Conservation (phyloP, 1,284 basidiomycete species). For the Sporisorium sorghi region DNA sequence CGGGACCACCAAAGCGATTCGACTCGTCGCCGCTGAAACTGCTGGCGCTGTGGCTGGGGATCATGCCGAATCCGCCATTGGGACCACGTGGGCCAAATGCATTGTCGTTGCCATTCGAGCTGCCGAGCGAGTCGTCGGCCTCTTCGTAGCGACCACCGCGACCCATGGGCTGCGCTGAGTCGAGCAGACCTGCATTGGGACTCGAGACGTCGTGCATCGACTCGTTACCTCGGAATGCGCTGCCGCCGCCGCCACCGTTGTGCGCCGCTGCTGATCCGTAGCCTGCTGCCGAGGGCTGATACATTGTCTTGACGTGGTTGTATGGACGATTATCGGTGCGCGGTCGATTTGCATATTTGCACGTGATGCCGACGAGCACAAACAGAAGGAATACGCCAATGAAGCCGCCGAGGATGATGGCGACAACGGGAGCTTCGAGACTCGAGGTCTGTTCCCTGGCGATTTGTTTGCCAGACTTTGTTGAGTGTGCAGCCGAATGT, state of each 20-base stretch:
- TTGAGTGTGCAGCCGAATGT: background rate
- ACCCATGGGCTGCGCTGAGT: slow-evolving; percentile 51
- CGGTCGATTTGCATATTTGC: slow-evolving; percentile 45
- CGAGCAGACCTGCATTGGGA: slow-evolving; percentile 40
- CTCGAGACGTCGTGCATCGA: slow-evolving; percentile 41
- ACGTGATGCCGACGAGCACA: slow-evolving; percentile 43
- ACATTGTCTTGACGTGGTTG: slow-evolving; percentile 32
- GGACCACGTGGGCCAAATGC: background rate
- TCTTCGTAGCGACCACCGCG: slow-evolving; percentile 45
- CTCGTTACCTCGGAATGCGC: slow-evolving; percentile 17
- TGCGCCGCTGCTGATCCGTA: slow-evolving; percentile 35
- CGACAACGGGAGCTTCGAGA: slow-evolving; percentile 31
- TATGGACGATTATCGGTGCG: slow-evolving; percentile 22
- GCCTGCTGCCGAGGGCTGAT: slow-evolving; percentile 52
- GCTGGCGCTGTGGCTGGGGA: slow-evolving; percentile 34
- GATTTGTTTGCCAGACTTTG: slow-evolving; percentile 2
- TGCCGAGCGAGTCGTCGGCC: slow-evolving; percentile 34
- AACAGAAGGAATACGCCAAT: slow-evolving; percentile 43
- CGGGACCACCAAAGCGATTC: slow-evolving; percentile 18
- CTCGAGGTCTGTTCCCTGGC: slow-evolving; percentile 35
- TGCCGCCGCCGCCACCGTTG: background rate
- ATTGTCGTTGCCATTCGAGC: slow-evolving; percentile 25
- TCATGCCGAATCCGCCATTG: slow-evolving; percentile 34
- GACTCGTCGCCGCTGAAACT: slow-evolving; percentile 33
- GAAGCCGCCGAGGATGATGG: slow-evolving; percentile 44